Base-by-base conservation (phyloP, 495 filamentous ascomycete genomes). In the Bryoglossum gracile region DNA sequence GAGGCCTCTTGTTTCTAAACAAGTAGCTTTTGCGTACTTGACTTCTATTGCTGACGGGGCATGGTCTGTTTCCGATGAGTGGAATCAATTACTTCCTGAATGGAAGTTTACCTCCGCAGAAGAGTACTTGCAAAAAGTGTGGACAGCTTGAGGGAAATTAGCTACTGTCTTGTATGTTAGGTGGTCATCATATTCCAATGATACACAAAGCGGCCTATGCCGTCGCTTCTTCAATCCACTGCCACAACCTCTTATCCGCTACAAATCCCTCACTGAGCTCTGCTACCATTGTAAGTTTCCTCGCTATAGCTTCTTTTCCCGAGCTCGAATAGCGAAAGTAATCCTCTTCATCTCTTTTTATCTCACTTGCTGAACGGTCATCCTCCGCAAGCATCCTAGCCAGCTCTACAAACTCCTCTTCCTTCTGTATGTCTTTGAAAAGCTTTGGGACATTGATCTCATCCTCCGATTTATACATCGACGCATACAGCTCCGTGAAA, bases 1-100 rank as follows among this genome's bases (percentile, higher is more conserved):
- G n/a, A n/a, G n/a, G n/a, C n/a, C n/a, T n/a, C n/a, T n/a, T n/a
- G n/a, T 74, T 5, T 51, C 63, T 4, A 64, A 54, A 40, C 26
- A 41, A 0, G 36, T 73, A 2, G 33, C 55, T 9, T 51, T 55
- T 3, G 66, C 67, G 1, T 60, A 74, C 14, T 30, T 75, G 2
- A 41, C 75, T 14, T 64, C 55, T 11, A 67, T 61, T 23, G 28
- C 55, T 0, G 56, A 49, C 0, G 68, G 67, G 2, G 65, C 62
- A 0, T 69, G 59, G 51, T 46, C 57, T 26, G 62, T 71, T 1
- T 74, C 69, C 13, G 71, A 76, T 42, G 73, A 73, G 53, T 74
- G 64, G 63, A 80, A 80, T 54, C 52, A 59, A 17, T 45, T 78
- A 22, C 54, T 80, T 17, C 73, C 75, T 0, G 68, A 75, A 10